Evolutionary conservation across 768 basidiomycete genomes (phyloP).

Genomic region (Boletus tomentosulus): DNA sequence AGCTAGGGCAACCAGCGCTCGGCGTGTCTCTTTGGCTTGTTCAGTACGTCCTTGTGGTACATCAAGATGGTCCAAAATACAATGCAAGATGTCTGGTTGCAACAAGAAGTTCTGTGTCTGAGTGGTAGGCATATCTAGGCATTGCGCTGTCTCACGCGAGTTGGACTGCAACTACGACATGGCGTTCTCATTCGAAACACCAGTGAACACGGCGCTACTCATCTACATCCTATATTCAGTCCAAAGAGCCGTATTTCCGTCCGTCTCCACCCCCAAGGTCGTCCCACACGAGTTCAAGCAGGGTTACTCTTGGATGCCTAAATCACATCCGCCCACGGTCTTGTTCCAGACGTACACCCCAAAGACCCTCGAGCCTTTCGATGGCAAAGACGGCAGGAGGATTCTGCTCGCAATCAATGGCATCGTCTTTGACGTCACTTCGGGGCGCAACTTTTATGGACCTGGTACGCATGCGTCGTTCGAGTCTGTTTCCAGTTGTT

Average conservation of each 20-base stretch:
- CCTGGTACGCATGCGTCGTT: slow-evolving; percentile 57
- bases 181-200: slow-evolving; percentile 54
- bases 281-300: slow-evolving; percentile 71
- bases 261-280: slow-evolving; percentile 44
- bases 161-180: slow-evolving; percentile 11
- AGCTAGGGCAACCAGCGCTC: no score
- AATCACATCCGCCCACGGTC: slow-evolving; percentile 71
- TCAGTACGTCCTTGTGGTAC: not conserved
- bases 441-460: slow-evolving; percentile 89
- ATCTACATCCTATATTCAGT: slow-evolving; percentile 76
- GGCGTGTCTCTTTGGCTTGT: no score
- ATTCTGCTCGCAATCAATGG: slow-evolving; percentile 86
- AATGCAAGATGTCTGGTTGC: not conserved
- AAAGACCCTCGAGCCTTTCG: slow-evolving; percentile 63
- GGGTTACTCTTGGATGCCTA: slow-evolving; percentile 91
- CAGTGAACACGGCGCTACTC: slow-evolving; percentile 74
- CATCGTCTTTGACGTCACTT: slow-evolving; percentile 89
- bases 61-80: not conserved
- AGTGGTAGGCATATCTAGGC: no score
- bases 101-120: not conserved
- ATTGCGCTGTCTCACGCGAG: slow-evolving; percentile 21
- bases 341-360: slow-evolving; percentile 79
- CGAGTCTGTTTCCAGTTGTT: not conserved
- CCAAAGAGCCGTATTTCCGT: slow-evolving; percentile 69
- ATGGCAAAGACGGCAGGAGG: slow-evolving; percentile 58